Evolutionary conservation across 2,329 filamentous ascomycete genomes (phyloP).

Genomic region (Alternaria gaisen): DNA sequence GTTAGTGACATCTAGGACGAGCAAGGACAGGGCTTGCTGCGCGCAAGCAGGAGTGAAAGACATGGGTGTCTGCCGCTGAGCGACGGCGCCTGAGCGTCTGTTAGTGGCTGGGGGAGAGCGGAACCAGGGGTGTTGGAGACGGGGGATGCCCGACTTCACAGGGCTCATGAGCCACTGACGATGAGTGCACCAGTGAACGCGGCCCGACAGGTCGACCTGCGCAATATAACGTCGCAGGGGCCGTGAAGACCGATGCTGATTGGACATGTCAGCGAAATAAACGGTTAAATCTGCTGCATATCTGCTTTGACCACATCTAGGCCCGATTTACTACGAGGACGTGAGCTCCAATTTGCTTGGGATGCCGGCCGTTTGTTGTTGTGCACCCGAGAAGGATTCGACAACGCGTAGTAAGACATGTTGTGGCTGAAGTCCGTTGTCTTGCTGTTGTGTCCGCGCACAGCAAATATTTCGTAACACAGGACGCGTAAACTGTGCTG

Average conservation of each 20-base stretch:
- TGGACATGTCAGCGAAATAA: constrained; percentile 38
- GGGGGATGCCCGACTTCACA: constrained; percentile 32
- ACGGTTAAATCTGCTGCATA: constrained; percentile 47
- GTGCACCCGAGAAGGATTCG: constrained; percentile 28
- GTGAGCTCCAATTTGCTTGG: constrained; percentile 34
- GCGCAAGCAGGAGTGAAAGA: constrained; percentile 33
- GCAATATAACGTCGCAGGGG: constrained; percentile 46
- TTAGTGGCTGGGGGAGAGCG: constrained; percentile 36
- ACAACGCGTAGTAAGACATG: constrained; percentile 9
- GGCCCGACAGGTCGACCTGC: constrained; percentile 43
- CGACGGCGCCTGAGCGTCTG: constrained; percentile 27
- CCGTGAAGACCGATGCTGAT: constrained; percentile 26
- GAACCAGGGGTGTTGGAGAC: constrained; percentile 30
- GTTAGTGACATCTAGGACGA: constrained; percentile 34
- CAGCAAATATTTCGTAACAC: constrained; percentile 6
- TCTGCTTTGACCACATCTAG: constrained; percentile 26
- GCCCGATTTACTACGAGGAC: constrained; percentile 26
- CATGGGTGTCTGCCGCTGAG: constrained; percentile 34
- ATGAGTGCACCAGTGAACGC: constrained; percentile 29
- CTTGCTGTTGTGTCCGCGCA: neutral
- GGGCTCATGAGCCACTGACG: constrained; percentile 36
- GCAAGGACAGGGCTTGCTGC: constrained; percentile 42
- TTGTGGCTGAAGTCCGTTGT: neutral
- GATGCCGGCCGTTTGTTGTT: constrained; percentile 30
- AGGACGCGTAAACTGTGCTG: constrained; percentile 9